A percentile compares a stretch with the other conserved stretches of the same genome.
Conservation (phyloP, 2,329 filamentous ascomycete species). For the Sporothrix inflata region DNA sequence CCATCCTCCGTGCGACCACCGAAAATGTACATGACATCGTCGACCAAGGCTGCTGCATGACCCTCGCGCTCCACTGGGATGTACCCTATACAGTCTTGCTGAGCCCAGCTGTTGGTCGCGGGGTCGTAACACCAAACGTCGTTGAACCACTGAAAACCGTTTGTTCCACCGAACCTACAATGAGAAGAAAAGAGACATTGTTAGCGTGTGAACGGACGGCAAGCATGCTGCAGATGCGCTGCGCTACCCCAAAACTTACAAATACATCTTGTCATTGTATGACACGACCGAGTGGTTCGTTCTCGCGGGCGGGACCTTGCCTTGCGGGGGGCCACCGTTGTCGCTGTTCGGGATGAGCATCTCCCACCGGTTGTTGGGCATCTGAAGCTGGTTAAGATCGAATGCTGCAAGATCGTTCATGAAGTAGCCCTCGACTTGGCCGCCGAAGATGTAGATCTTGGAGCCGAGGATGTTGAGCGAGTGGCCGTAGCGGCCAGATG, state of each 20-base stretch:
- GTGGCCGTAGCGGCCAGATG: slow-evolving; percentile 91
- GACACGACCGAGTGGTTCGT: slow-evolving; percentile 95
- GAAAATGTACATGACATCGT: slow-evolving; percentile 99
- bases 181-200: background rate
- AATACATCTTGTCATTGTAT: slow-evolving; percentile 88
- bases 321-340: slow-evolving; percentile 60
- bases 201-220: background rate
- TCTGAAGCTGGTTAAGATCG: slow-evolving; percentile 91
- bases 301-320: slow-evolving; percentile 78
- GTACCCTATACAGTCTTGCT: slow-evolving; percentile 95
- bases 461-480: slow-evolving; percentile 95
- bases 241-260: slow-evolving; percentile 61
- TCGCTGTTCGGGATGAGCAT: slow-evolving; percentile 79
- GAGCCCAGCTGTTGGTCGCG: slow-evolving; percentile 77
- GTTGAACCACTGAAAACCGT: slow-evolving; percentile 97
- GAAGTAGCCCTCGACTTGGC: slow-evolving; percentile 95
- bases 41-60: slow-evolving; percentile 88
- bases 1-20: slow-evolving; percentile 95
- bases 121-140: slow-evolving; percentile 98
- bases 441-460: slow-evolving; percentile 96
- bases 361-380: slow-evolving; percentile 91
- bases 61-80: slow-evolving; percentile 93
- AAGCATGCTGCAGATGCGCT: background rate
- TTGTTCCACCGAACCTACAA: slow-evolving; percentile 89
- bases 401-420: slow-evolving; percentile 98